Evolutionary conservation across 768 basidiomycete species (phyloP), one percentile per base, ranked within the genome.

Genomic region (Podaxis sp.): DNA sequence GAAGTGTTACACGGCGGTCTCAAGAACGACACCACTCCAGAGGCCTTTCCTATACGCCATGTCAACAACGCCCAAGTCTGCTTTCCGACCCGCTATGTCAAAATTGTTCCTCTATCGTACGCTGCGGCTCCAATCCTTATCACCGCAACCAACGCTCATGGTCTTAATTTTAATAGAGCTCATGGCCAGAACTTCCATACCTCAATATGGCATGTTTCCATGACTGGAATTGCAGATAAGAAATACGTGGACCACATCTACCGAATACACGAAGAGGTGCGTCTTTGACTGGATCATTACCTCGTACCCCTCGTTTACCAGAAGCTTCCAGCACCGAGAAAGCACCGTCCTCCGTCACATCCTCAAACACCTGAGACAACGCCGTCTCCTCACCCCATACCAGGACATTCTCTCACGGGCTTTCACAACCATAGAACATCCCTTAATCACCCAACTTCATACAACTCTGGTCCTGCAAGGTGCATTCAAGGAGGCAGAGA

Each of bases 291-390:
- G 53, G 44, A 53, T 12, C 15, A 15, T 28, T 17, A n/a, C 20
- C 24, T 15, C 20, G 28, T 37, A 13, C 36, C 36, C 57, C 26
- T 52, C 20, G 38, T 41, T 66, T 13, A 41, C 60, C 56, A 44
- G 56, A 53, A 20, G 60, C 49, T 30, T 28, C 28, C 65, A 93
- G 91, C 84, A 87, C 68, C 84, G 83, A 64, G 91, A 93, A 78
- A 80, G 80, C 4, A 75, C 80, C 8, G 81, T 86, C 17, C 78
- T 93, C 51, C 84, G 87, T 20, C 86, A 89, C 67, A 79, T 91
- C 28, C 78, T 91, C 28, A 91, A 91, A 67, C 87, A 92, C 70
- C 83, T 94, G 52, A 86, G 92, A 36, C 87, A 90, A 71, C 84
- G 89, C 46, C 86, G 89, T 7, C 80, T 91, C 48, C 76, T 92